Conservation (phyloP, 495 filamentous ascomycete species). For the Penicillium subrubescens region DNA sequence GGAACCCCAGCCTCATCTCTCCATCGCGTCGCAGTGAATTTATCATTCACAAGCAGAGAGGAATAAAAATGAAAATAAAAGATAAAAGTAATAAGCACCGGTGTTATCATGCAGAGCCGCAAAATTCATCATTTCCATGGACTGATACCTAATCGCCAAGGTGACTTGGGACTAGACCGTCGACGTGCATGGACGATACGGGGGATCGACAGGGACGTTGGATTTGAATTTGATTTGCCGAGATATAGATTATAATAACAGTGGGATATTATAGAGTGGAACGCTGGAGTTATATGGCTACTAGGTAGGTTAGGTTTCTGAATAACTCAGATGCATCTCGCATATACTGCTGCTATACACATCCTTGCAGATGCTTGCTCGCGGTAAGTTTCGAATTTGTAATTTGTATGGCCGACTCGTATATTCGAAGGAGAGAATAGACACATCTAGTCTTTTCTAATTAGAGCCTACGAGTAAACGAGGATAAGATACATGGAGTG, state of each 20-base stretch:
- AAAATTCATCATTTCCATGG: neutral
- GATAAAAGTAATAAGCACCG: neutral
- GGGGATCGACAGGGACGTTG: constrained; percentile 30
- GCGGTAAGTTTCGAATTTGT: too few relatives aligned
- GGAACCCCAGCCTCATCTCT: neutral
- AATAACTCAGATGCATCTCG: too few relatives aligned
- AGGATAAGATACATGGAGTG: constrained; percentile 33
- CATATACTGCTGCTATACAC: too few relatives aligned
- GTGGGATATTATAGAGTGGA: too few relatives aligned
- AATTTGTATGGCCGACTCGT: too few relatives aligned
- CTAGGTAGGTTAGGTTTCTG: too few relatives aligned
- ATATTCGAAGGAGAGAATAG: too few relatives aligned
- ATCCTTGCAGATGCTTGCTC: too few relatives aligned
- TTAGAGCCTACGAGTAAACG: constrained; percentile 2
- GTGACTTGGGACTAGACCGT: neutral
- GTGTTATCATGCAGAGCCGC: neutral
- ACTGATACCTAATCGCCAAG: neutral
- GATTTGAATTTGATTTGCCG: constrained; percentile 4
- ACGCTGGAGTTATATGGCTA: too few relatives aligned
- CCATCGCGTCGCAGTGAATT: neutral
- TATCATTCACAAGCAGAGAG: neutral
- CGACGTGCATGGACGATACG: constrained; percentile 13
- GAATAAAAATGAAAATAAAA: neutral
- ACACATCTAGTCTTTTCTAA: too few relatives aligned
- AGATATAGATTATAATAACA: neutral